Evolutionary conservation across 345 rosid species (phyloP).

Genomic region (Hirschfeldia incana): DNA sequence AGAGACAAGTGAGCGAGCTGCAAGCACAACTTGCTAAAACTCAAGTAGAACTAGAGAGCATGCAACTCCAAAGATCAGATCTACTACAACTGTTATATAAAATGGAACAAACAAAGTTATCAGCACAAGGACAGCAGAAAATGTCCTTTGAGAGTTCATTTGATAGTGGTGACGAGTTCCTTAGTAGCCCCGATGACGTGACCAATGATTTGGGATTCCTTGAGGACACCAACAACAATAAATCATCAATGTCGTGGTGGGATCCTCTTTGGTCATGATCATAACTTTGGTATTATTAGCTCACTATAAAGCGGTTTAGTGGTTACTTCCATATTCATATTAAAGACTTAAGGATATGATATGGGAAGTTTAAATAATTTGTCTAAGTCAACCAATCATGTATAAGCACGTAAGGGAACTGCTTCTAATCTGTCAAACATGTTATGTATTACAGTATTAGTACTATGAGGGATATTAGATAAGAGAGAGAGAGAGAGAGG

Average conservation of each 20-base stretch:
- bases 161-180: slow-evolving; percentile 42
- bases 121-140: slow-evolving; percentile 37
- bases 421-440: slow-evolving; percentile 26
- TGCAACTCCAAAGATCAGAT: slow-evolving; percentile 72
- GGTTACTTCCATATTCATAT: slow-evolving; percentile 41
- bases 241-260: slow-evolving; percentile 44
- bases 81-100: slow-evolving; percentile 61
- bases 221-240: slow-evolving; percentile 39
- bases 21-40: slow-evolving; percentile 83
- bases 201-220: slow-evolving; percentile 46
- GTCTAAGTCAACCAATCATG: slow-evolving; percentile 32
- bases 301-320: slow-evolving; percentile 40
- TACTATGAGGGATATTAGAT: slow-evolving; percentile 17
- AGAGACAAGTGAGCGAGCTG: slow-evolving; percentile 74
- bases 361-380: slow-evolving; percentile 17
- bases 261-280: slow-evolving; percentile 71
- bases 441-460: slow-evolving; percentile 13
- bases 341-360: slow-evolving; percentile 34
- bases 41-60: slow-evolving; percentile 64
- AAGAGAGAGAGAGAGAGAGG: not conserved
- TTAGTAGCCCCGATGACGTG: slow-evolving; percentile 45
- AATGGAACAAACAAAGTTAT: slow-evolving; percentile 48
- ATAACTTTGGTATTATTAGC: slow-evolving; percentile 36
- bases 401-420: slow-evolving; percentile 33
- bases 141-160: slow-evolving; percentile 39